Evolutionary conservation across 2,329 filamentous ascomycete genomes (phyloP).

Genomic region (Paraconiothyrium sp.): DNA sequence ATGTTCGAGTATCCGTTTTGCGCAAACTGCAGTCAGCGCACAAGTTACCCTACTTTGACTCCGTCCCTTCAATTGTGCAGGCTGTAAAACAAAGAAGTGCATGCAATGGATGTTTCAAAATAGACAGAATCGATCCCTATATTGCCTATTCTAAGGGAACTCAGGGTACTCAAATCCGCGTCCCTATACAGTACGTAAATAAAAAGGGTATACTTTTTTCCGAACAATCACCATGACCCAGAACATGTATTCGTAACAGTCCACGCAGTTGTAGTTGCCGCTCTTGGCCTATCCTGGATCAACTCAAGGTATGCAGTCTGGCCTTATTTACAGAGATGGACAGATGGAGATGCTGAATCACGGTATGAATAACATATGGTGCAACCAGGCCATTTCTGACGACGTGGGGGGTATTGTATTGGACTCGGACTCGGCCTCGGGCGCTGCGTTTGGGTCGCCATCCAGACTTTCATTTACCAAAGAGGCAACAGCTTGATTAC

Average conservation of each 20-base stretch:
- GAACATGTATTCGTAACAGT: not conserved
- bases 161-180: not conserved
- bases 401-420: not conserved
- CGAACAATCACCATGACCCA: not conserved
- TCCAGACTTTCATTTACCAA: not conserved
- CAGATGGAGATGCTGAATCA: too few relatives aligned
- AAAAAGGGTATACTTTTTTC: slow-evolving; percentile 1
- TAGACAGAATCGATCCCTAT: not conserved
- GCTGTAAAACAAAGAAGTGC: not conserved
- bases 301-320: not conserved
- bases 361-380: too few relatives aligned
- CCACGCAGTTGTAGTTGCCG: not conserved
- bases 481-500: not conserved
- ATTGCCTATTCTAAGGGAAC: not conserved
- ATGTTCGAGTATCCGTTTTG: not conserved
- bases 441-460: not conserved
- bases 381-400: not conserved
- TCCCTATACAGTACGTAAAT: not conserved
- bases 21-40: not conserved
- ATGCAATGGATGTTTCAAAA: not conserved
- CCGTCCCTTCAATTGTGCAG: not conserved
- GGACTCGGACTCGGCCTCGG: not conserved
- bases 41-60: not conserved
- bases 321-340: not conserved
- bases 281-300: not conserved